Evolutionary conservation across 495 filamentous ascomycete genomes (phyloP).

Genomic region (Penicillium antarcticum): DNA sequence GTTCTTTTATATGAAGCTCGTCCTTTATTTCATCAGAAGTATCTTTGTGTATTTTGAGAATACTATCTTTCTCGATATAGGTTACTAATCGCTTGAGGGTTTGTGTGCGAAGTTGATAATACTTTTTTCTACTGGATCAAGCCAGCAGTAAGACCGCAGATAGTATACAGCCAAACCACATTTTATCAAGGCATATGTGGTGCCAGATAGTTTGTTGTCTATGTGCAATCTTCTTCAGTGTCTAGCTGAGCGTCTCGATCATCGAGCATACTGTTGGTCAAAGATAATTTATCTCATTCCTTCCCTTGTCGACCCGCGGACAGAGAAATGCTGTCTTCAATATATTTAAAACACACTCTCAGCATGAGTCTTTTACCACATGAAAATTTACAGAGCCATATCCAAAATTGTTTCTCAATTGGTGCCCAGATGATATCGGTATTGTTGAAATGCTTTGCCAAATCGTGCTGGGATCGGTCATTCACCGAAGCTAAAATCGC

Average conservation of each 20-base stretch:
- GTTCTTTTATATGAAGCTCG: slow-evolving; percentile 29
- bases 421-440: slow-evolving; percentile 6
- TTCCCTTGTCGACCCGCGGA: slow-evolving; percentile 5
- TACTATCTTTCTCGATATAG: slow-evolving; percentile 17
- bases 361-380: slow-evolving; percentile 6
- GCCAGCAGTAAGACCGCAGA: slow-evolving; percentile 26
- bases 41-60: slow-evolving; percentile 23
- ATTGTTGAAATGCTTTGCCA: not conserved
- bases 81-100: slow-evolving; percentile 21
- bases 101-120: slow-evolving; percentile 27
- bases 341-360: slow-evolving; percentile 7
- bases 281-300: slow-evolving; percentile 17
- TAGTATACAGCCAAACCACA: slow-evolving; percentile 24
- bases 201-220: slow-evolving; percentile 22
- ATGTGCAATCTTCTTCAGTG: slow-evolving; percentile 19
- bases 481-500: slow-evolving; percentile 3
- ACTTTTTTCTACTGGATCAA: slow-evolving; percentile 28
- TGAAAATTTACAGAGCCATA: slow-evolving; percentile 2
- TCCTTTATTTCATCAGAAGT: slow-evolving; percentile 13
- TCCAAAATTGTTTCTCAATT: slow-evolving; percentile 8
- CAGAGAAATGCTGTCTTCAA: slow-evolving; percentile 1
- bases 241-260: slow-evolving; percentile 17
- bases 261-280: slow-evolving; percentile 16
- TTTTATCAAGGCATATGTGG: slow-evolving; percentile 26
- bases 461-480: too few species aligned